phyloP scores from a whole-genome alignment of 108 stramenopile species.

The Discostella pseudostelligera region DNA sequence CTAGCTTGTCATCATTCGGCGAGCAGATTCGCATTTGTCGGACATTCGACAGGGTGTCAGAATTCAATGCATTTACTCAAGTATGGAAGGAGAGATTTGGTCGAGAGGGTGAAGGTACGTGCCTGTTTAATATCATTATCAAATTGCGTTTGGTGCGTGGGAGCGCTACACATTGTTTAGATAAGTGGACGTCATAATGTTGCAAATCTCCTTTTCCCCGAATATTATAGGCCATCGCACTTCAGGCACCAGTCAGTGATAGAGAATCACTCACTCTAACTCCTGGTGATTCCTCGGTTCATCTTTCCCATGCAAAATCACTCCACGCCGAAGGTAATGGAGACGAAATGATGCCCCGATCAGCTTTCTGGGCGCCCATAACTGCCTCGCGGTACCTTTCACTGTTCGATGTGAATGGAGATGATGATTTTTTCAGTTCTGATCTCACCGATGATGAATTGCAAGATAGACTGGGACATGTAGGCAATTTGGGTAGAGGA shows the following conservation, averaged over 20 bases:
- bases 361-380: slow-evolving; percentile 90
- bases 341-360: slow-evolving; percentile 91
- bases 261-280: slow-evolving; percentile 65
- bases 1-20: slow-evolving; percentile 56
- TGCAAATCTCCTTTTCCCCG: not conserved
- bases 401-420: slow-evolving; percentile 71
- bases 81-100: slow-evolving; percentile 45
- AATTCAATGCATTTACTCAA: slow-evolving; percentile 84
- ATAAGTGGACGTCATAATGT: too few species aligned
- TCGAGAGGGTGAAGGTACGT: slow-evolving; percentile 40
- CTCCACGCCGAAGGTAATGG: slow-evolving; percentile 44
- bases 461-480: slow-evolving; percentile 58
- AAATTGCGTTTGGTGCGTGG: too few species aligned
- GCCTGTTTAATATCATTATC: too few species aligned
- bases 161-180: too few species aligned
- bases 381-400: slow-evolving; percentile 86
- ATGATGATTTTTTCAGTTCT: slow-evolving; percentile 93
- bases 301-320: slow-evolving; percentile 54
- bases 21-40: slow-evolving; percentile 72
- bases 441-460: slow-evolving; percentile 85
- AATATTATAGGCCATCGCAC: slow-evolving; percentile 54
- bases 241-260: slow-evolving; percentile 94
- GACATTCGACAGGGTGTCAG: slow-evolving; percentile 95
- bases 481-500: slow-evolving; percentile 38
- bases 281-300: slow-evolving; percentile 31